Base-by-base conservation (phyloP, 768 basidiomycete genomes). In the Suillus bovinus region DNA sequence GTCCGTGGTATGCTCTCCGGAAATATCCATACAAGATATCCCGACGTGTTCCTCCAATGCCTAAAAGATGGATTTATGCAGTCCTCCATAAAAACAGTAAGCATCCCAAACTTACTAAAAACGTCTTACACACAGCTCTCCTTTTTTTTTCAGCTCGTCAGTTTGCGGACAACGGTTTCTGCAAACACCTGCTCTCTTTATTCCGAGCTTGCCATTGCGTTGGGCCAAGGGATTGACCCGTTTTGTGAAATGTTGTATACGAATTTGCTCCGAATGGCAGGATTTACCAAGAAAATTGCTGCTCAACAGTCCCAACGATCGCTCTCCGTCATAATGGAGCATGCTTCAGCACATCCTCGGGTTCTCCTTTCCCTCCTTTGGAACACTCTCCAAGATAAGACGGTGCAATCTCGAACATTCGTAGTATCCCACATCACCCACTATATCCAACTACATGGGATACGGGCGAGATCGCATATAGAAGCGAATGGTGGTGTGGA, bases 1-100 rank as follows among this genome's bases (percentile, higher is more conserved):
- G 89, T 98, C 9, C 85, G 95, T 49, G 92, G 95, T 20, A 94
- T 97, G 91, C 76, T 98, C 61, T 90, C 88, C 70, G 94, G 94
- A 31, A 92, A 91, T 42, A 90, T 90, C 3, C 87, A 92, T 72
- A 72, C 79, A 36, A 84, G 90, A 61, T 94, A 87, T 71, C 72
- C 80, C 5, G 93, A 94, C 2, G 77, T 82, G 2, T 98, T 99
- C 71, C 70, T 94, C 17, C 78, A 80, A 27, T 86, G 85, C 42
- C 77, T 98, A 57, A 94, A 91, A 73, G 84, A 86, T 50, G 85
- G 85, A 11, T 91, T 92, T 70, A 83, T 94, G 52, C 91, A 93
- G 67, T 88, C 85, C 67, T 90, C 94, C 11, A 70, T 93, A 54
- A 96, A 96, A 79, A 85, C 93, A 38, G 96, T 93, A 68, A 73